A percentile compares a stretch with the other conserved stretches of the same genome.
phyloP scores from a whole-genome alignment of 768 basidiomycete species.

The Pilatotrama ljubarskyi region DNA sequence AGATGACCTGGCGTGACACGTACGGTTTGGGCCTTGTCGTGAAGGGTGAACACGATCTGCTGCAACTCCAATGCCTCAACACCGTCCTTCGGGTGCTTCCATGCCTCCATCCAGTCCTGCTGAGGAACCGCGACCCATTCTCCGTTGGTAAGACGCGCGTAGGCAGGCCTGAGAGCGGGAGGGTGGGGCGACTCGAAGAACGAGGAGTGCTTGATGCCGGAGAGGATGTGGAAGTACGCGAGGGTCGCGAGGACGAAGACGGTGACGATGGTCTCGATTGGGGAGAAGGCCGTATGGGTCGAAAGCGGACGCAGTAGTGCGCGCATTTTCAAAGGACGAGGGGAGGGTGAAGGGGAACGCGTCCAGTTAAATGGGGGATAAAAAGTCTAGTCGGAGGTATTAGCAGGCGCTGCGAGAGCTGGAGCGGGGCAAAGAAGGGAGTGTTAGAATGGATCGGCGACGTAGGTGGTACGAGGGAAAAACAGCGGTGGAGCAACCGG shows the following conservation, averaged over 20 bases:
- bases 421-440: background rate
- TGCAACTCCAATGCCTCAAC: constrained; percentile 62
- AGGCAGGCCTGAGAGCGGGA: constrained; percentile 51
- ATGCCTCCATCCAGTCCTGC: constrained; percentile 46
- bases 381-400: constrained; percentile 17
- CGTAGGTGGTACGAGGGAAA: background rate
- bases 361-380: constrained; percentile 19
- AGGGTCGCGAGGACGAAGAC: constrained; percentile 89
- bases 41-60: constrained; percentile 65
- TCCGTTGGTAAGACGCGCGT: constrained; percentile 51
- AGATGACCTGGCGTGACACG: constrained; percentile 24
- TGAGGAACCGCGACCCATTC: constrained; percentile 68
- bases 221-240: constrained; percentile 92
- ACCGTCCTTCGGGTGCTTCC: constrained; percentile 29
- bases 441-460: background rate
- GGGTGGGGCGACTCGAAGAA: constrained; percentile 64
- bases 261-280: constrained; percentile 89
- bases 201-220: constrained; percentile 85
- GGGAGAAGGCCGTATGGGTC: constrained; percentile 69
- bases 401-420: constrained; percentile 9
- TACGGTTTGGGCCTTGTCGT: constrained; percentile 38
- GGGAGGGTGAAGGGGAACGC: background rate
- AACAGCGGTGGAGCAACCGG: background rate
- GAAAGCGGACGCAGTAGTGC: constrained; percentile 68
- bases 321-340: constrained; percentile 43